These are phyloP conservation scores for Xylariaceae sp. DNA, from an alignment of 2,329 filamentous ascomycete species.

Conservation along the genomic window DNA sequence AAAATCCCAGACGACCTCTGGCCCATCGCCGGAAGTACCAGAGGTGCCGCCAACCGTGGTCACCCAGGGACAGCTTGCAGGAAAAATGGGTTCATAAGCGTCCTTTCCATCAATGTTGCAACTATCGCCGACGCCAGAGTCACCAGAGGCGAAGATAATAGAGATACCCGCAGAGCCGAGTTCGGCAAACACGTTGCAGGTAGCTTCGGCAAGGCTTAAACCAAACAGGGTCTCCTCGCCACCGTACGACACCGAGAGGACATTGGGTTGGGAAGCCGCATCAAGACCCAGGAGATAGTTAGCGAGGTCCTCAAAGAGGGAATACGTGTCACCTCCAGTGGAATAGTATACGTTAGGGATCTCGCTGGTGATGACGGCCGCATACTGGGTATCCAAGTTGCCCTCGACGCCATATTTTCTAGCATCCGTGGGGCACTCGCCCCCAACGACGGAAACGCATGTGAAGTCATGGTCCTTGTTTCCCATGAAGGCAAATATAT, in stretches of 20 bases:
- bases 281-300: constrained; percentile 12
- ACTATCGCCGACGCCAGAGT: constrained; percentile 12
- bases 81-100: constrained; percentile 6
- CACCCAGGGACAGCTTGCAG: constrained; percentile 16
- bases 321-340: constrained; percentile 4
- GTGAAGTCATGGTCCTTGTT: not conserved
- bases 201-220: not conserved
- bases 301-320: constrained; percentile 9
- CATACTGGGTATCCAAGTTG: constrained; percentile 17
- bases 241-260: constrained; percentile 17
- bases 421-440: constrained; percentile 7
- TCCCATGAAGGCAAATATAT: not conserved
- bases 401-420: constrained; percentile 6
- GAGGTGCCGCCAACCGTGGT: constrained; percentile 17
- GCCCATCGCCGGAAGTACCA: not conserved
- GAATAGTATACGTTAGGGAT: constrained; percentile 14
- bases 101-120: constrained; percentile 7
- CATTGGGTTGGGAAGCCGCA: constrained; percentile 1
- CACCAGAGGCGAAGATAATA: constrained; percentile 15
- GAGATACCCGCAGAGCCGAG: constrained; percentile 15
- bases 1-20: not conserved
- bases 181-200: constrained; percentile 10
- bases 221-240: constrained; percentile 6
- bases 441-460: constrained; percentile 6
- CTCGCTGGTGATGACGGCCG: constrained; percentile 9